Evolutionary conservation across 306 rosid genomes (phyloP).

Genomic region (Abrus pulchellus): DNA sequence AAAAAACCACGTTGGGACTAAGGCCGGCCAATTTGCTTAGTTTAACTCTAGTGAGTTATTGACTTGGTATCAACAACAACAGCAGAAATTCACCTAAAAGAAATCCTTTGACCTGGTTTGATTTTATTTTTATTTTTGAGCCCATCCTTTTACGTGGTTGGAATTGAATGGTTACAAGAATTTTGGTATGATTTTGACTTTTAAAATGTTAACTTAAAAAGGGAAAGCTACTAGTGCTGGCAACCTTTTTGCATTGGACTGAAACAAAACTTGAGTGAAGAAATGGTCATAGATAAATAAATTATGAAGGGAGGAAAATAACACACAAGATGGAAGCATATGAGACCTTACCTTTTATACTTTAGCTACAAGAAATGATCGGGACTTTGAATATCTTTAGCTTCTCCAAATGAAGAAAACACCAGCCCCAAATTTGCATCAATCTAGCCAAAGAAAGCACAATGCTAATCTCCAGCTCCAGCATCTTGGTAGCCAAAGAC

Average conservation of each 20-base stretch:
- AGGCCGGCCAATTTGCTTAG: background rate
- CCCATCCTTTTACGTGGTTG: conserved; percentile 4
- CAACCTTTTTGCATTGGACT: conserved; percentile 45
- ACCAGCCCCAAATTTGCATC: conserved; percentile 40
- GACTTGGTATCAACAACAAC: conserved; percentile 21
- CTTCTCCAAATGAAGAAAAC: conserved; percentile 71
- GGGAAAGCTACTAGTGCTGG: conserved; percentile 23
- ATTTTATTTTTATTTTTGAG: background rate
- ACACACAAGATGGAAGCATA: background rate
- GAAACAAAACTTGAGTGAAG: conserved; percentile 25
- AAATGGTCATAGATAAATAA: conserved; percentile 53
- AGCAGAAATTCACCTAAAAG: background rate
- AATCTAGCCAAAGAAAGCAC: conserved; percentile 48
- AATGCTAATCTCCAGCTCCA: conserved; percentile 25
- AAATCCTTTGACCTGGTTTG: conserved; percentile 21
- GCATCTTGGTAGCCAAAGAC: background rate
- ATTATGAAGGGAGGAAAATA: conserved; percentile 8
- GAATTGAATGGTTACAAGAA: background rate
- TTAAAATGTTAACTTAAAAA: conserved; percentile 20
- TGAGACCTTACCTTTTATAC: conserved; percentile 18
- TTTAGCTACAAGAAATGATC: conserved; percentile 43
- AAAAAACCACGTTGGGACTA: background rate
- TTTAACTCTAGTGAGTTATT: background rate
- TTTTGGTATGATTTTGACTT: conserved; percentile 9
- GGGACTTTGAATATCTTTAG: conserved; percentile 25